phyloP scores from a whole-genome alignment of 1,284 basidiomycete species.

The Ustilago trichophora region DNA sequence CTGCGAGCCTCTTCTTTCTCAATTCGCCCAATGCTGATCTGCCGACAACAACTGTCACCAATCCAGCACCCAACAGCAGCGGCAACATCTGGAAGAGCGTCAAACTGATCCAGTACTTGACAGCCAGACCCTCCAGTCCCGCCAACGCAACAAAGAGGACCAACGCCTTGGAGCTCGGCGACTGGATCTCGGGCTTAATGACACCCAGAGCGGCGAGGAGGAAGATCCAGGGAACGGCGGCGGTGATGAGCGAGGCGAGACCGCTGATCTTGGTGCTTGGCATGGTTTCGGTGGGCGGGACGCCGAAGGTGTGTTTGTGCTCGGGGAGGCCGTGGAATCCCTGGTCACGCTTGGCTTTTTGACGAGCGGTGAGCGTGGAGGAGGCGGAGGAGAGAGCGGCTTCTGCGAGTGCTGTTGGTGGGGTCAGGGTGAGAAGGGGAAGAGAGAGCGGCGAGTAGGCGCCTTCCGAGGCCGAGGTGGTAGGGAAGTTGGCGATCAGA shows the following conservation, averaged over 20 bases:
- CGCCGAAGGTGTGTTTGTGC: constrained; percentile 53
- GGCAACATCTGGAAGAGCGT: constrained; percentile 59
- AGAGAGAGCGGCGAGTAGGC: constrained; percentile 30
- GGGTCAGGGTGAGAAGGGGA: constrained; percentile 26
- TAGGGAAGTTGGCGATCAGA: constrained; percentile 44
- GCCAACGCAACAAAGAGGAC: constrained; percentile 36
- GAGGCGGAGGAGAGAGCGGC: constrained; percentile 11
- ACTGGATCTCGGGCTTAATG: constrained; percentile 19
- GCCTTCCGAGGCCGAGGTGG: constrained; percentile 25
- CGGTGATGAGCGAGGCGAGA: constrained; percentile 42
- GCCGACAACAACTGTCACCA: constrained; percentile 49
- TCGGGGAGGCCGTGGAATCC: constrained; percentile 41
- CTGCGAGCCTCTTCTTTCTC: constrained; percentile 32
- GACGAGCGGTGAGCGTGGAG: constrained; percentile 10
- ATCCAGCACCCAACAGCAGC: constrained; percentile 35
- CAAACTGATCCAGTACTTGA: constrained; percentile 54
- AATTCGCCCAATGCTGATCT: constrained; percentile 48
- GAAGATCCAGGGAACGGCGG: constrained; percentile 48
- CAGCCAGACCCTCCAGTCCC: constrained; percentile 44
- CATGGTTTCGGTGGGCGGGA: constrained; percentile 55
- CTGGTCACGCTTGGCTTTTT: constrained; percentile 42
- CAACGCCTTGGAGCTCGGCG: constrained; percentile 19
- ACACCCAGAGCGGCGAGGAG: constrained; percentile 28
- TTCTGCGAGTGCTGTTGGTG: constrained; percentile 16
- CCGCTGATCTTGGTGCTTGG: constrained; percentile 47